Evolutionary conservation across 805 yeast genomes (phyloP).

Genomic region (Hanseniaspora vineae): DNA sequence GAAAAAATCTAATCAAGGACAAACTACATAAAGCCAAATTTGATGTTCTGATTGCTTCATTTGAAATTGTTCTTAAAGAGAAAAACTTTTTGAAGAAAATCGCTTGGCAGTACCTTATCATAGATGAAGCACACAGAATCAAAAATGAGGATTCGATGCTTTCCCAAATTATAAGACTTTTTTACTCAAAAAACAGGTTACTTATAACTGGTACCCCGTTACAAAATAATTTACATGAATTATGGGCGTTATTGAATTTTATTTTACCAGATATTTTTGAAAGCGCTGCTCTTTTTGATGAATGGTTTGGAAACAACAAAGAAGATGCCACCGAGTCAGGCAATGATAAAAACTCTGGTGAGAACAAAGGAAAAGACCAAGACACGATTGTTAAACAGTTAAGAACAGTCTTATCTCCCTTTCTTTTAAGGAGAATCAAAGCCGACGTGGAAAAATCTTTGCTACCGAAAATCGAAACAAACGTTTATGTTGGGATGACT

Average conservation of each 20-base stretch:
- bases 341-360: constrained; percentile 14
- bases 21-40: constrained; percentile 59
- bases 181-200: constrained; percentile 72
- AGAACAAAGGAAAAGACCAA: constrained; percentile 37
- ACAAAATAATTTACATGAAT: constrained; percentile 87
- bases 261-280: constrained; percentile 90
- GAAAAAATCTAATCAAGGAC: constrained; percentile 46
- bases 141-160: constrained; percentile 87
- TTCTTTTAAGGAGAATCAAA: constrained; percentile 77
- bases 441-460: constrained; percentile 87
- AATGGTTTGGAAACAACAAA: constrained; percentile 62
- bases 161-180: constrained; percentile 82
- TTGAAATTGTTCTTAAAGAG: constrained; percentile 87
- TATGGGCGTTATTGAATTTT: constrained; percentile 91
- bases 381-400: constrained; percentile 78
- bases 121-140: constrained; percentile 95
- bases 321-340: constrained; percentile 8
- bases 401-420: constrained; percentile 81
- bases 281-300: constrained; percentile 79
- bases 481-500: constrained; percentile 87
- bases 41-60: constrained; percentile 83
- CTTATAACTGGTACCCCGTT: constrained; percentile 93
- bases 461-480: constrained; percentile 81
- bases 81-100: constrained; percentile 67
- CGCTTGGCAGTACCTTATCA: constrained; percentile 86